Conservation (phyloP, 1,284 basidiomycete species). For the Malassezia globosa region DNA sequence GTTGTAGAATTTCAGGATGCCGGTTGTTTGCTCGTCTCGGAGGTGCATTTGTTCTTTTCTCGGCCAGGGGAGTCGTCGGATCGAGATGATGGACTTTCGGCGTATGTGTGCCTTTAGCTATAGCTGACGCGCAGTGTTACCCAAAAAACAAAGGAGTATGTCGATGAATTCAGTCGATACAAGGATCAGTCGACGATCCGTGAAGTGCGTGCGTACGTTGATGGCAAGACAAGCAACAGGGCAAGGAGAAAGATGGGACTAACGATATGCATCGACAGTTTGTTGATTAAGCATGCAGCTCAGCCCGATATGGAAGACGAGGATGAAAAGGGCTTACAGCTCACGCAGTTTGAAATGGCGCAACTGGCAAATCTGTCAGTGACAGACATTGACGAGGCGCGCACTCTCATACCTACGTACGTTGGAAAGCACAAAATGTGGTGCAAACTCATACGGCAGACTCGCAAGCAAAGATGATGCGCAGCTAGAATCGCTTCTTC, state of each 20-base stretch:
- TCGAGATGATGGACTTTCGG: conserved; percentile 68
- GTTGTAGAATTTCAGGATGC: conserved; percentile 72
- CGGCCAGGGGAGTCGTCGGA: conserved; percentile 62
- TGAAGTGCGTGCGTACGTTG: conserved; percentile 75
- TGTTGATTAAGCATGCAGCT: conserved; percentile 23
- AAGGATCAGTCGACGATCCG: conserved; percentile 72
- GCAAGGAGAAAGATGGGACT: too few relatives aligned
- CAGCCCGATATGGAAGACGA: conserved; percentile 23
- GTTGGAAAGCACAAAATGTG: too few relatives aligned
- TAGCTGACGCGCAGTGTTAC: conserved; percentile 54
- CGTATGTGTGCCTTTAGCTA: conserved; percentile 20
- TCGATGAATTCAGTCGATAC: conserved; percentile 79
- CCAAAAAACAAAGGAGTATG: conserved; percentile 82
- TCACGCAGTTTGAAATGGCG: conserved; percentile 81
- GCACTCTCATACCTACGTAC: conserved; percentile 70
- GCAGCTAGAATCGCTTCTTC: conserved; percentile 63
- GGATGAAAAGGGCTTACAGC: conserved; percentile 56
- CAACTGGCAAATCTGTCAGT: conserved; percentile 84
- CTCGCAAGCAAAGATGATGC: conserved; percentile 78
- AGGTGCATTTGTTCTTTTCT: conserved; percentile 76
- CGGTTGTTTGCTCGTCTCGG: conserved; percentile 76
- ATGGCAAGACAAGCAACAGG: too few relatives aligned
- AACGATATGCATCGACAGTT: conserved; percentile 9
- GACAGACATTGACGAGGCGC: conserved; percentile 75
- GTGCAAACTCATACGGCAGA: conserved; percentile 48